Evolutionary conservation across 2,329 filamentous ascomycete genomes (phyloP).

Genomic region (Pezicula rhizophila): DNA sequence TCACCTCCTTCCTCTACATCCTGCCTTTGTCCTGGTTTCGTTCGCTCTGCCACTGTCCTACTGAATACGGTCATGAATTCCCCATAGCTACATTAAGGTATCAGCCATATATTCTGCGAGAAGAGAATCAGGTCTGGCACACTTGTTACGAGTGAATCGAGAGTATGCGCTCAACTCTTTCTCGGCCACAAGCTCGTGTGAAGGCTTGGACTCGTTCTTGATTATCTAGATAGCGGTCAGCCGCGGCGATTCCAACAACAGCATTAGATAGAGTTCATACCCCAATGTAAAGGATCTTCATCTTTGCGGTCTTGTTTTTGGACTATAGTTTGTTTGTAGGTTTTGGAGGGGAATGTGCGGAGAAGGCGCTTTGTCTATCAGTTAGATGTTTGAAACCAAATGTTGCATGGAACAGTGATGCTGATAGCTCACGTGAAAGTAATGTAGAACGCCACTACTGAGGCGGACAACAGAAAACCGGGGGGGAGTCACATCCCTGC

Average conservation of each 20-base stretch:
- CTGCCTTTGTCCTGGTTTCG: slow-evolving; percentile 72
- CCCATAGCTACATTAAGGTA: slow-evolving; percentile 34
- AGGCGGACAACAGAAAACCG: too few species aligned
- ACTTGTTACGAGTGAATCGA: slow-evolving; percentile 72
- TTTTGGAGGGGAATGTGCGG: neutral
- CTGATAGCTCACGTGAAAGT: too few species aligned
- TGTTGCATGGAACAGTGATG: too few species aligned
- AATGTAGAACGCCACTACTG: too few species aligned
- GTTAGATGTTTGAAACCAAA: neutral
- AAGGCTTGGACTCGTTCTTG: slow-evolving; percentile 71
- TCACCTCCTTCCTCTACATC: slow-evolving; percentile 77
- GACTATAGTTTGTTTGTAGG: neutral
- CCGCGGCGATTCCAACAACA: slow-evolving; percentile 14
- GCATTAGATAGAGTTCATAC: slow-evolving; percentile 40
- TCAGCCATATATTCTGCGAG: slow-evolving; percentile 1
- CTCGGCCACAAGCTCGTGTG: slow-evolving; percentile 70
- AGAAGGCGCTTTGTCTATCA: neutral
- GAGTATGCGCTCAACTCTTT: slow-evolving; percentile 74
- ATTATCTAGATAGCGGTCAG: slow-evolving; percentile 55
- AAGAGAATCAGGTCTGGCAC: slow-evolving; percentile 21
- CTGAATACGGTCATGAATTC: slow-evolving; percentile 78
- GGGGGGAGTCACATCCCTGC: too few species aligned
- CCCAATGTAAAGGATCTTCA: slow-evolving; percentile 86
- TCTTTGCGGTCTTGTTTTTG: slow-evolving; percentile 37
- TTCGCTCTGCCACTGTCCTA: slow-evolving; percentile 83